These are phyloP conservation scores for Zygoascus bituminiphila DNA, from an alignment of 805 yeast species.

Conservation along the genomic window DNA sequence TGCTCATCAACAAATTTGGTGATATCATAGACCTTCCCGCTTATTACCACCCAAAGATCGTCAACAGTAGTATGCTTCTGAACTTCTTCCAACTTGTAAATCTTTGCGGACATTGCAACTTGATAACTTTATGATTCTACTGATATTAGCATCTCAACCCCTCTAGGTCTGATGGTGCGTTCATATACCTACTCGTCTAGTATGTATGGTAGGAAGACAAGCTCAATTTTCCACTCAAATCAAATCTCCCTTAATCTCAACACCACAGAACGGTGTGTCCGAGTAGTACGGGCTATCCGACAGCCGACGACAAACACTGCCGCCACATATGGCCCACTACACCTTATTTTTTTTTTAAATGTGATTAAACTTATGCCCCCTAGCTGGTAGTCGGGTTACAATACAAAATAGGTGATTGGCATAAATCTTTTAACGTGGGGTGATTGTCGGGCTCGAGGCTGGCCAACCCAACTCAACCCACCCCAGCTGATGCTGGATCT, in stretches of 20 bases:
- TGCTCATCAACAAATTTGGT: constrained; percentile 50
- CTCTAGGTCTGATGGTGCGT: neutral
- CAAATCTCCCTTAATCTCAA: neutral
- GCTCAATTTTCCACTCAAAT: neutral
- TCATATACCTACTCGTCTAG: neutral
- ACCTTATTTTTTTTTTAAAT: no score
- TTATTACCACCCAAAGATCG: constrained; percentile 65
- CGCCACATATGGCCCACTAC: no score
- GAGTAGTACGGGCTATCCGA: neutral
- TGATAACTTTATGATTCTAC: neutral
- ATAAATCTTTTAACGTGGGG: no score
- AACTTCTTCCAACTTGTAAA: constrained; percentile 36
- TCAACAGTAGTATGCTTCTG: constrained; percentile 37
- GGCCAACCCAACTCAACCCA: no score
- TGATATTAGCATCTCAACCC: neutral
- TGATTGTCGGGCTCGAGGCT: no score
- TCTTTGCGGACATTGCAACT: constrained; percentile 2
- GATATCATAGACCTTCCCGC: constrained; percentile 60
- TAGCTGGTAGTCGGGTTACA: no score
- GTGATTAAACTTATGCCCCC: no score
- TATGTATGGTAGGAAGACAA: neutral
- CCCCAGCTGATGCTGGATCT: no score
- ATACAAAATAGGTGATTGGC: no score
- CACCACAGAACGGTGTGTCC: neutral
- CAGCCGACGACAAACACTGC: no score